Evolutionary conservation across 257 asterid species (phyloP), one percentile per base, ranked within the genome.

Genomic region (Anisodus acutangulus): DNA sequence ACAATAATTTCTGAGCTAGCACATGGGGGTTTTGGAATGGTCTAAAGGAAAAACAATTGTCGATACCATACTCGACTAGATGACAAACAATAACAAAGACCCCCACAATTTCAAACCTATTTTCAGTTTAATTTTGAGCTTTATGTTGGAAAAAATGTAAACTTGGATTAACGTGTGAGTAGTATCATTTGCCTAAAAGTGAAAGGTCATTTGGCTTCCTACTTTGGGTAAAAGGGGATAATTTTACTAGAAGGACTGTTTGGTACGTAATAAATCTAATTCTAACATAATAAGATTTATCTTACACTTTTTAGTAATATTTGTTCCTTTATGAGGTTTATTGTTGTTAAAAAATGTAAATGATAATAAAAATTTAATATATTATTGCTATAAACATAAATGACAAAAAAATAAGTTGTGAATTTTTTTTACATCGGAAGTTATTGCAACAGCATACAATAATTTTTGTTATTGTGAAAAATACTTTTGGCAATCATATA

Each of bases 31-130:
- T 19, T 74, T 22, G 22, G 22, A 74, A 47, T 49, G 13, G 81
- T 47, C 81, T 19, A 74, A 74, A 5, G 58, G 22, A 74, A 19
- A 74, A 74, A 49, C 62, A 47, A 72, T 47, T 47, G 31, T 72
- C 8, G n/a, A 39, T 10, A 51, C 60, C 41, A 5, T 19, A 72
- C 80, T 74, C 60, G 3, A 74, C 60, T 74, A 74, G 9, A 74
- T 11, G 60, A 47, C 80, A 47, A 72, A 11, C 9, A 19, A 74
- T 6, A 49, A 72, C 19, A 72, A 6, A 35, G 2, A 66, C 47
- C 47, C 22, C 66, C 35, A 39, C 78, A 68, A 68, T 39, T 6
- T 68, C 26, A 10, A 54, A 54, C 59, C 59, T 12, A 13, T 6
- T 55, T 55, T 55, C 6, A 4, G 60, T 9, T 51, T 51, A 1